Evolutionary conservation across 805 yeast genomes (phyloP), one percentile per base, ranked within the genome.

Genomic region (Yueomyces sinensis): DNA sequence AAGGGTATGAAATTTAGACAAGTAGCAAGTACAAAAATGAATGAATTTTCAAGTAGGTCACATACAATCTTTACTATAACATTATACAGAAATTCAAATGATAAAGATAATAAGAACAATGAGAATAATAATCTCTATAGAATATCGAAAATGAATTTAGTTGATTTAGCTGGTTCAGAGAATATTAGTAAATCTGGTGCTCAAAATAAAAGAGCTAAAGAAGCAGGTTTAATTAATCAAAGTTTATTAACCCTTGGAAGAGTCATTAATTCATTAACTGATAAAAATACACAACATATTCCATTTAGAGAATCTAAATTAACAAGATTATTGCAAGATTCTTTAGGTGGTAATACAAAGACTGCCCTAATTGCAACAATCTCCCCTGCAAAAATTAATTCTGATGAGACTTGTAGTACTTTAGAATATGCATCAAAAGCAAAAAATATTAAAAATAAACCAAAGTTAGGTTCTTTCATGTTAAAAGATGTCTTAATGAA

Each of bases 131-230:
- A 71, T 37, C 44, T 62, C 17, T 66, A 68, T 40, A 61, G 74
- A 17, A 42, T 45, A 9, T 56, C 56, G 22, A 60, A 58, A 17
- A 56, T 62, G 29, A 70, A 83, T 27, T 65, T 89, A 36, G 97
- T 89, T 5, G 97, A 89, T 60, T 65, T 89, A 42, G 98, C 97
- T 0, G 97, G 98, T 1, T 82, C 94, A 4, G 98, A 89, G 54
- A 87, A 87, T 52, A 78, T 89, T 35, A 65, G 84, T 29, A 17
- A 33, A 46, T 82, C 95, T 0, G 98, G 98, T 3, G 95, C 96
- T 0, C 66, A 73, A 17, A 76, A 81, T 44, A 79, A 74, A 50
- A 66, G 95, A 30, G 95, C 95, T 0, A 76, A 84, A 44, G 98
- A 89, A 51, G 95, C 96, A 0, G 96, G 95, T 0, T 74, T 83